Conservation (phyloP, 352 stramenopile species). For the Phytophthora fragariae region DNA sequence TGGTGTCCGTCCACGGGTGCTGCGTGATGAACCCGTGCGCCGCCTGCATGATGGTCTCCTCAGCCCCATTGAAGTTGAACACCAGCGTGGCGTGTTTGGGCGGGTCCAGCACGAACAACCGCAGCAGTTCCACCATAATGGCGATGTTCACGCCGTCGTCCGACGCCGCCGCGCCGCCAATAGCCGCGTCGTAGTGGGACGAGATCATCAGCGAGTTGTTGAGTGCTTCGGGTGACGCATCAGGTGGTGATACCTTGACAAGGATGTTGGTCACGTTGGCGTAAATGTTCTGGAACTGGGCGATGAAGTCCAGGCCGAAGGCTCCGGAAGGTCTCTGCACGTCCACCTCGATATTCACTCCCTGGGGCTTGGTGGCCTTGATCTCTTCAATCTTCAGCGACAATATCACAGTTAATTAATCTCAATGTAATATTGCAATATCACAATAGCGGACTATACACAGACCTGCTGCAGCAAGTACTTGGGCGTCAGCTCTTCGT, state of each 20-base stretch:
- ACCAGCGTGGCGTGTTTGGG: slow-evolving; percentile 61
- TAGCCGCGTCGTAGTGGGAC: slow-evolving; percentile 82
- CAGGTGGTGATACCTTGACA: slow-evolving; percentile 56
- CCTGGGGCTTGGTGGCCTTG: slow-evolving; percentile 36
- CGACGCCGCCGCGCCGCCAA: slow-evolving; percentile 71
- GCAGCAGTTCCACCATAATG: slow-evolving; percentile 81
- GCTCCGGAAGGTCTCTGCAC: slow-evolving; percentile 74
- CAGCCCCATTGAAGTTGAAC: slow-evolving; percentile 86
- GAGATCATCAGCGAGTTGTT: slow-evolving; percentile 77
- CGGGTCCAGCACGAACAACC: slow-evolving; percentile 50
- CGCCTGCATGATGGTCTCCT: slow-evolving; percentile 84
- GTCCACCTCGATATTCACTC: slow-evolving; percentile 61
- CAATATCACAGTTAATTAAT: not conserved
- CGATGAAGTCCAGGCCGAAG: slow-evolving; percentile 81
- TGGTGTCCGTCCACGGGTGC: slow-evolving; percentile 74
- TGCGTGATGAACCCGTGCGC: slow-evolving; percentile 86
- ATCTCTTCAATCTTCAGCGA: slow-evolving; percentile 63
- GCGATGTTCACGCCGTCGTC: slow-evolving; percentile 85
- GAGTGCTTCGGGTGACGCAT: slow-evolving; percentile 36
- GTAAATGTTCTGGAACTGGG: slow-evolving; percentile 88
- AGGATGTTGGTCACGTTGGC: slow-evolving; percentile 87
- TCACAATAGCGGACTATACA: not conserved
- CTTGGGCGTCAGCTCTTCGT: slow-evolving; percentile 67
- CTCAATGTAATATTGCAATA: slow-evolving; percentile 2
- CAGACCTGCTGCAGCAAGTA: slow-evolving; percentile 66